Percentiles rank a stretch among this genome's conserved stretches.
Conservation (phyloP, 441 rosid genomes). For the Syzygium syzygioides region DNA sequence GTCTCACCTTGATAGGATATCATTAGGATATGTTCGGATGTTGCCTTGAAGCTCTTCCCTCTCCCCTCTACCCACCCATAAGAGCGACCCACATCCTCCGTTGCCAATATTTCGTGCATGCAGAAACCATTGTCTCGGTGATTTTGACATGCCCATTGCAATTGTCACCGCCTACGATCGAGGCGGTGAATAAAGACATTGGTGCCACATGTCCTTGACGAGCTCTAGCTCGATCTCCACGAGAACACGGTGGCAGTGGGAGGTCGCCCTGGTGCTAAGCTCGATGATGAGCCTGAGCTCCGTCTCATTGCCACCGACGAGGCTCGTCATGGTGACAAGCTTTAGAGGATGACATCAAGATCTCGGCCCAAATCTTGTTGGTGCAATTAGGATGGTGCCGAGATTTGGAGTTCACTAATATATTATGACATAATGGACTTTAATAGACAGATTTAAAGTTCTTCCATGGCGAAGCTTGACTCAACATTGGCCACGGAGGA, state of each 20-base stretch:
- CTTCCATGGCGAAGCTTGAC: not conserved
- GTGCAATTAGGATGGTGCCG: not conserved
- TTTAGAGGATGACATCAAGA: not conserved
- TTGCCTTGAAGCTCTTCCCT: fast-evolving
- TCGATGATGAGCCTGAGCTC: not conserved
- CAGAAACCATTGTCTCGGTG: not conserved
- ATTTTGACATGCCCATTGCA: not conserved
- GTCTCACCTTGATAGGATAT: not conserved
- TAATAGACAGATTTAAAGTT: not conserved
- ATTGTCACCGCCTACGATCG: fast-evolving
- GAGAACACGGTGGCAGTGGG: not conserved
- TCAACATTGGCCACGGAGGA: not conserved
- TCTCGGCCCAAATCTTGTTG: not conserved
- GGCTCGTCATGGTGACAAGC: not conserved
- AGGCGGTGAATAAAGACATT: not conserved
- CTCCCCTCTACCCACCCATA: not conserved
- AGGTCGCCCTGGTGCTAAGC: fast-evolving
- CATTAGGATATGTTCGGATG: not conserved
- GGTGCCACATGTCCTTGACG: not conserved
- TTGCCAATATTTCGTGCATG: not conserved
- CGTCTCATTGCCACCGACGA: not conserved
- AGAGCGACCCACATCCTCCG: not conserved
- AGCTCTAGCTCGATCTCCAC: not conserved
- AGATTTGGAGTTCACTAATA: not conserved
- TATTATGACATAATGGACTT: not conserved